Evolutionary conservation across 345 rosid genomes (phyloP), one percentile per base, ranked within the genome.

Genomic region (Gossypium thurberi): DNA sequence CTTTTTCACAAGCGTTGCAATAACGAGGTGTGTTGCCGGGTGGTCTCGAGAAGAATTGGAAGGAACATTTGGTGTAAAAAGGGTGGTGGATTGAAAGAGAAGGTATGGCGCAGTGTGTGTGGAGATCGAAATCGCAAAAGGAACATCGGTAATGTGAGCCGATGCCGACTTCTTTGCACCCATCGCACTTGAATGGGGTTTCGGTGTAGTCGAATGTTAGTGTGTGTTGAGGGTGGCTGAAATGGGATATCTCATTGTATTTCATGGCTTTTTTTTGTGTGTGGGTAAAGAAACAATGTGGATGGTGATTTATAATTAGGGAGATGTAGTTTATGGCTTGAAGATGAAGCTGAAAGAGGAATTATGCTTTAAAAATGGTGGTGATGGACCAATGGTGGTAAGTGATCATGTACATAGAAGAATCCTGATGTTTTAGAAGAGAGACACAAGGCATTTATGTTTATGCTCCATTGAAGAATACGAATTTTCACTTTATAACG

Each of bases 91-190:
- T 71, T 0, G 86, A 72, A 8, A 85, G 65, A 21, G 87, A 74
- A 8, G 94, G 88, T 33, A 86, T 21, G 8, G 98, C 96, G 9
- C 99, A 95, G 37, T 92, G 96, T 61, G 78, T 74, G 82, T 95
- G 99, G 69, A 95, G 96, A 76, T 95, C 97, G 12, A 87, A 92
- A 56, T 94, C 87, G 10, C 96, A 92, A 4, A 12, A 26, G 6
- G 83, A 15, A 77, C 99, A 95, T 26, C 83, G 87, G 79, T 88
- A 92, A 11, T 89, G 84, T 1, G 96, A 89, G 8, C 99, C 99
- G 2, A 95, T 90, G 3, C 98, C 98, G 0, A 85, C 91, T 80
- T 95, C 98, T 74, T 88, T 90, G 93, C 98, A 95, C 0, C 98
- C 98, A 12, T 95, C 97, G 44, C 99, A 95, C 81, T 86, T 89